Percentiles rank a stretch among this genome's conserved stretches.
These are phyloP conservation scores for Clathrus columnatus DNA, from an alignment of 768 basidiomycete genomes.

Conservation along the genomic window DNA sequence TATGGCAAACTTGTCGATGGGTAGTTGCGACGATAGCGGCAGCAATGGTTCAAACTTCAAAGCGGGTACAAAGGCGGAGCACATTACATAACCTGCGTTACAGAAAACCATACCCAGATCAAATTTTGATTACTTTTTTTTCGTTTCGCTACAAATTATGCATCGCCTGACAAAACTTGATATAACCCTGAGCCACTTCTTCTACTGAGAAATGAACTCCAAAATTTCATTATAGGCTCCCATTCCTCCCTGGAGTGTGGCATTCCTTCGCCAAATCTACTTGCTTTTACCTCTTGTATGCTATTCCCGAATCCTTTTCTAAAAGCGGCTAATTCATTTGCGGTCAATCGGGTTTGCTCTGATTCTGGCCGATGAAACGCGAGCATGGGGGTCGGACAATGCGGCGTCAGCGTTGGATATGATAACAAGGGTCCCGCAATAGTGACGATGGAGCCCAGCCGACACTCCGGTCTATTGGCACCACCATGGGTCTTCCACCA, in stretches of 20 bases:
- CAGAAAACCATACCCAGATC: no score
- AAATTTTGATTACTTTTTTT: not conserved
- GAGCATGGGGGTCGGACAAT: slow-evolving; percentile 54
- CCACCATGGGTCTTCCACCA: slow-evolving; percentile 39
- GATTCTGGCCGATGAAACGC: slow-evolving; percentile 47
- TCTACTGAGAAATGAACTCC: slow-evolving; percentile 58
- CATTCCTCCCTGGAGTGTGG: slow-evolving; percentile 68
- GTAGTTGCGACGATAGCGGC: not conserved
- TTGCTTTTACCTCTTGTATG: slow-evolving; percentile 42
- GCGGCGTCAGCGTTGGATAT: slow-evolving; percentile 51
- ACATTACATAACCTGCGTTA: not conserved
- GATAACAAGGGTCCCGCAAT: slow-evolving; percentile 71
- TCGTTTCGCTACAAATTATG: not conserved
- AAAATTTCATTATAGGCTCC: slow-evolving; percentile 80
- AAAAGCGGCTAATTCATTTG: slow-evolving; percentile 41
- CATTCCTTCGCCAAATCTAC: slow-evolving; percentile 47
- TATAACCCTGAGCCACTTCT: slow-evolving; percentile 54
- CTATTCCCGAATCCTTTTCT: slow-evolving; percentile 47
- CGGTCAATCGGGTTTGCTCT: slow-evolving; percentile 34
- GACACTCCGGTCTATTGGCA: slow-evolving; percentile 8
- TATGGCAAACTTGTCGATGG: not conserved
- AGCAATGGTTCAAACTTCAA: no score
- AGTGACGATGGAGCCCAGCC: slow-evolving; percentile 58
- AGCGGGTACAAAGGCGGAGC: no score
- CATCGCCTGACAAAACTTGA: slow-evolving; percentile 46